phyloP scores from a whole-genome alignment of 495 filamentous ascomycete genomes.

The Podospora pseudocomata region DNA sequence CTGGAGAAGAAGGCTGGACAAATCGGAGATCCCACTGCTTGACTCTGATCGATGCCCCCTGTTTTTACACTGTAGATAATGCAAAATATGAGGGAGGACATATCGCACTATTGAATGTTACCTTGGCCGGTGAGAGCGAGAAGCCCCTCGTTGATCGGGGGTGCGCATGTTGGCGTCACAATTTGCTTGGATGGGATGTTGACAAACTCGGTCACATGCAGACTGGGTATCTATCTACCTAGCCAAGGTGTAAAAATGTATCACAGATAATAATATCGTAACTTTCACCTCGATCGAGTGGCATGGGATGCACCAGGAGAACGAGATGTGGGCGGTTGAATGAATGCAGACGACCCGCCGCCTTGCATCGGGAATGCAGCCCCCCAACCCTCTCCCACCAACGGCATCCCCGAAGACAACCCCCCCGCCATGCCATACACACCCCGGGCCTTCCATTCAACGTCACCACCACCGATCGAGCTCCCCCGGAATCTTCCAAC shows the following conservation, averaged over 20 bases:
- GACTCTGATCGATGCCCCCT: neutral
- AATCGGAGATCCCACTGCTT: conserved; percentile 1
- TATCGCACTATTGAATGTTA: neutral
- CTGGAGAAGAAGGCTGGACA: neutral
- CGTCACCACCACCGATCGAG: too few species aligned
- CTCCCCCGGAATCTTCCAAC: too few species aligned
- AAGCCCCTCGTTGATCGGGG: neutral
- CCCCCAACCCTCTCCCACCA: neutral
- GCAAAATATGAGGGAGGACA: neutral
- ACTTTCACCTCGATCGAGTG: too few species aligned
- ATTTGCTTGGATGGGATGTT: neutral
- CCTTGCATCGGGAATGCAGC: neutral
- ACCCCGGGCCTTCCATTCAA: neutral
- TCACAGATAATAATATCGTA: neutral
- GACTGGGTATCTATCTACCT: neutral
- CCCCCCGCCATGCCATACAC: neutral
- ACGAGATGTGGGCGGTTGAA: too few species aligned
- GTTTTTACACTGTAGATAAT: neutral
- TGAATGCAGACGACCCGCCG: neutral
- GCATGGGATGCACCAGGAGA: too few species aligned
- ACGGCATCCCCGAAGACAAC: conserved; percentile 7
- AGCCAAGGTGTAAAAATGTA: neutral
- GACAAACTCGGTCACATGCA: neutral
- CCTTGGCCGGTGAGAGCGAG: neutral
- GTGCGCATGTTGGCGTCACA: neutral